Conservation (phyloP, 345 rosid genomes). For the Xanthoceras sorbifolium region DNA sequence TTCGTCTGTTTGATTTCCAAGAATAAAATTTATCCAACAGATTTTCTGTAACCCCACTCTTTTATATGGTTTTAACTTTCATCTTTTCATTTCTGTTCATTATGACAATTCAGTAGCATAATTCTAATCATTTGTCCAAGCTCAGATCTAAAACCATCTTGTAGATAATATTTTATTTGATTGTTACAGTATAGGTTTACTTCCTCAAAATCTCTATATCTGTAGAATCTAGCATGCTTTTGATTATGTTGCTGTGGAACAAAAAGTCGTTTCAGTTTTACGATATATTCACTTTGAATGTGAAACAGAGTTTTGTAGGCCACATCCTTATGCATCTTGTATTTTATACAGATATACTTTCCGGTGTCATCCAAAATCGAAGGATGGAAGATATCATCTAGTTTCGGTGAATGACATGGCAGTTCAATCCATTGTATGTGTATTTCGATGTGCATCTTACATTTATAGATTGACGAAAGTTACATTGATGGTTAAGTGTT, state of each 20-base stretch:
- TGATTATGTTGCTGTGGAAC: background rate
- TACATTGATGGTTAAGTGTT: constrained; percentile 20
- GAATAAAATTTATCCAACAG: background rate
- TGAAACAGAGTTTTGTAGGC: background rate
- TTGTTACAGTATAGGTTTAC: background rate
- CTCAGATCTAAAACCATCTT: background rate
- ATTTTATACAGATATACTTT: constrained; percentile 59
- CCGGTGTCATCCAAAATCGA: constrained; percentile 75
- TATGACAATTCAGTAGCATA: background rate
- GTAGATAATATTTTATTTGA: background rate
- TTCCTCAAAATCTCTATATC: background rate
- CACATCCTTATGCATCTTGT: constrained; percentile 2
- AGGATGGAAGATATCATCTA: constrained; percentile 56
- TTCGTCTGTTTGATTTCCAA: background rate
- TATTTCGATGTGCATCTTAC: constrained; percentile 18
- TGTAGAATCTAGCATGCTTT: background rate
- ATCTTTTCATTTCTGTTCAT: background rate
- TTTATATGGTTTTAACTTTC: background rate
- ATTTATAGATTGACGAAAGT: constrained; percentile 15
- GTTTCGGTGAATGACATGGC: constrained; percentile 66
- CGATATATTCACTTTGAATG: background rate
- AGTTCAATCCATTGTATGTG: constrained; percentile 66
- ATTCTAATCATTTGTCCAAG: background rate
- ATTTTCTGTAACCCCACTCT: background rate
- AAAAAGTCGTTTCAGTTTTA: background rate